These are phyloP conservation scores for Nakazawaea sp. DNA, from an alignment of 805 yeast species.

Conservation along the genomic window DNA sequence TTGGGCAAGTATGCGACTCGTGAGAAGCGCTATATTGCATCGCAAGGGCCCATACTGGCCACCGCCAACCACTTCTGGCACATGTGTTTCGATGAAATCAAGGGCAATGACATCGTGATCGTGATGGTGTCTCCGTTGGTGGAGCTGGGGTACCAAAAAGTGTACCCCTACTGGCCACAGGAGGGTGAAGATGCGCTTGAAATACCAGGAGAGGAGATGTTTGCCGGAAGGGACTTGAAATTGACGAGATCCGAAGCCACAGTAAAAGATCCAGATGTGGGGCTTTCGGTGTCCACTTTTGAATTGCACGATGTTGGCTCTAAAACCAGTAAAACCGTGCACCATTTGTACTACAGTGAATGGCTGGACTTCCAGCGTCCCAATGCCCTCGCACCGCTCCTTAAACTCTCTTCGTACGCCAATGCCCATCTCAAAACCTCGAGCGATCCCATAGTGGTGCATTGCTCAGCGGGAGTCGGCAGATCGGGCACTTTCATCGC, in stretches of 20 bases:
- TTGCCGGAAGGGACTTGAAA: conserved; percentile 3
- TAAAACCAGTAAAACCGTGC: conserved; percentile 16
- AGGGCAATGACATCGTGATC: conserved; percentile 32
- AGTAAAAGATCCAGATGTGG: conserved; percentile 2
- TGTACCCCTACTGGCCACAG: conserved; percentile 32
- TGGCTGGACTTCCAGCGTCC: conserved; percentile 43
- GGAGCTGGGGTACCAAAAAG: conserved; percentile 33
- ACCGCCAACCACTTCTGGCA: conserved; percentile 43
- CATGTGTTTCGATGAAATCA: conserved; percentile 22
- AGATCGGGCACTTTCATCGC: conserved; percentile 35
- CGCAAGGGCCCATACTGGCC: conserved; percentile 54
- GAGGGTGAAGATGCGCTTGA: conserved; percentile 7
- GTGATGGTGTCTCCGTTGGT: conserved; percentile 70
- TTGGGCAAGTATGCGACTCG: conserved; percentile 5
- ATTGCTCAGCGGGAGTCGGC: conserved; percentile 45
- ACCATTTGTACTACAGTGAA: conserved; percentile 32
- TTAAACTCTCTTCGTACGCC: conserved; percentile 15
- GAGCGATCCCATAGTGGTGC: conserved; percentile 20
- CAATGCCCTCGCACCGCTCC: conserved; percentile 23
- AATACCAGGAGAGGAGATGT: conserved; percentile 12
- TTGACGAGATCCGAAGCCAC: conserved; percentile 1
- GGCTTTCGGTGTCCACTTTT: background rate
- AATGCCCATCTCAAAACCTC: conserved; percentile 6
- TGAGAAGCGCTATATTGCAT: conserved; percentile 45
- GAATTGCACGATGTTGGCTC: background rate